phyloP scores from a whole-genome alignment of 2,329 filamentous ascomycete species.

The Beauveria brongniartii region DNA sequence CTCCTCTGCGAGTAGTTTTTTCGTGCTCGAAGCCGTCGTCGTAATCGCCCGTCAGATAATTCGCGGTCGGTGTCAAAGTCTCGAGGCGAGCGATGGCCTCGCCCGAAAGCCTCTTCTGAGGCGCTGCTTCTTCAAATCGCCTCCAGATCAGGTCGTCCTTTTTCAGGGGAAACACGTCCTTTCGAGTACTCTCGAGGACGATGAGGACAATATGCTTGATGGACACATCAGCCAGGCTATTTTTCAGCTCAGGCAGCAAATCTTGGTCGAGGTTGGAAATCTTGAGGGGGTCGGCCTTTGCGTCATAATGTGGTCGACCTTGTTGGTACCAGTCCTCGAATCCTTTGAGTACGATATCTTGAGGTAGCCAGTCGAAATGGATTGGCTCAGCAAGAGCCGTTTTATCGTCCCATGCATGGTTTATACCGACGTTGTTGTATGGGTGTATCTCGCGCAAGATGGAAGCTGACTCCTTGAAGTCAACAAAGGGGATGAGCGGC shows the following conservation, averaged over 20 bases:
- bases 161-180: slow-evolving; percentile 37
- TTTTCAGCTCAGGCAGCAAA: slow-evolving; percentile 20
- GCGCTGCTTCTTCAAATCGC: slow-evolving; percentile 24
- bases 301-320: slow-evolving; percentile 24
- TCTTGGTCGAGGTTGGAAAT: slow-evolving; percentile 31
- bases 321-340: slow-evolving; percentile 23
- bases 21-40: slow-evolving; percentile 25
- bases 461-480: slow-evolving; percentile 26
- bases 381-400: slow-evolving; percentile 18
- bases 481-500: slow-evolving; percentile 25
- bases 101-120: slow-evolving; percentile 24
- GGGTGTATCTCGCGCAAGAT: slow-evolving; percentile 20
- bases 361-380: slow-evolving; percentile 21
- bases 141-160: slow-evolving; percentile 31
- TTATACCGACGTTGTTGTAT: slow-evolving; percentile 19
- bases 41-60: slow-evolving; percentile 27
- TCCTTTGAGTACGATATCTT: slow-evolving; percentile 10
- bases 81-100: slow-evolving; percentile 22
- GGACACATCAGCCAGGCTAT: slow-evolving; percentile 21
- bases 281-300: slow-evolving; percentile 30
- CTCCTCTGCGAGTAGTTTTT: slow-evolving; percentile 20
- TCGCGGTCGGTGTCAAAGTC: slow-evolving; percentile 24
- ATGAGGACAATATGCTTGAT: slow-evolving; percentile 36
- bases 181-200: slow-evolving; percentile 35
- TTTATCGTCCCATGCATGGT: slow-evolving; percentile 21